Percentiles rank a stretch among this genome's conserved stretches.
These are phyloP conservation scores for Papilionanthe hybrid DNA, from an alignment of 116 monocot genomes.

Conservation along the genomic window DNA sequence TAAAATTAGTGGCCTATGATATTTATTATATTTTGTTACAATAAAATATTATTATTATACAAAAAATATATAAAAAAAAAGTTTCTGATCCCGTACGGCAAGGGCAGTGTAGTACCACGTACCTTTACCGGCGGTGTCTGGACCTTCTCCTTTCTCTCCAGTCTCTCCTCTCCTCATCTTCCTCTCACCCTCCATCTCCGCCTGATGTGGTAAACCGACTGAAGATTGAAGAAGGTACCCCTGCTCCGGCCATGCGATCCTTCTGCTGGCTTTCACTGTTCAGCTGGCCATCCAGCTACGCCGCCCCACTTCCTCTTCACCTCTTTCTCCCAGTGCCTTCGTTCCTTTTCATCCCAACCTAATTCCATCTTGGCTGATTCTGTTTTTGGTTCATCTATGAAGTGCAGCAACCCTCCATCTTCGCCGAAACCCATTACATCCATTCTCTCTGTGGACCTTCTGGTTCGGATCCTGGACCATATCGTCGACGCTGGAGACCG, in stretches of 20 bases:
- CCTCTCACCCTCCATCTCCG: not conserved
- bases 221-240: not conserved
- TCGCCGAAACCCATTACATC: constrained; percentile 14
- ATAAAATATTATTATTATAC: no score
- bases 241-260: not conserved
- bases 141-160: not conserved
- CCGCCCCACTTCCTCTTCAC: constrained; percentile 36
- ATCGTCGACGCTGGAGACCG: constrained; percentile 38
- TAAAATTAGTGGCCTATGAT: no score
- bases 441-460: constrained; percentile 54
- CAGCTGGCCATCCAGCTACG: constrained; percentile 26
- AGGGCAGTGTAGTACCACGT: not conserved
- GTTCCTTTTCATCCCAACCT: constrained; percentile 78
- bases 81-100: not conserved
- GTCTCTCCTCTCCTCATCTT: not conserved
- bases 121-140: not conserved
- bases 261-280: constrained; percentile 18
- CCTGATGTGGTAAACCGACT: not conserved
- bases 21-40: no score
- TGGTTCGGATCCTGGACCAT: constrained; percentile 49
- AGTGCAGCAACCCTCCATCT: not conserved
- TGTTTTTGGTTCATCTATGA: not conserved
- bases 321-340: constrained; percentile 53
- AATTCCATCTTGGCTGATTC: not conserved
- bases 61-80: no score